Evolutionary conservation across 148 eudicot species (phyloP).

Genomic region (Pouteria glomerata): DNA sequence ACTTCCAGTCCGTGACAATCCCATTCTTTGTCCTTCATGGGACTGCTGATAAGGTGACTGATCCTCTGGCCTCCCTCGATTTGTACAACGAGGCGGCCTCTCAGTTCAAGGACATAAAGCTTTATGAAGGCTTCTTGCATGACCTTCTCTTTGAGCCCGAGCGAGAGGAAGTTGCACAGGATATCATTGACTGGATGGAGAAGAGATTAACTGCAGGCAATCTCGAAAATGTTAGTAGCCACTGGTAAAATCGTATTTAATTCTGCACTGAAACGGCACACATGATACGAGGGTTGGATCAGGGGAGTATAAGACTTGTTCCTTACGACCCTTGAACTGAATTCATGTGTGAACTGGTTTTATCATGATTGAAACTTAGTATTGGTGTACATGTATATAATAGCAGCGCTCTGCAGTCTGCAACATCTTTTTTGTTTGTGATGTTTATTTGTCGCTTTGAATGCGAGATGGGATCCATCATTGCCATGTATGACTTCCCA

Average conservation of each 20-base stretch:
- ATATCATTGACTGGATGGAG: slow-evolving; percentile 83
- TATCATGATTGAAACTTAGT: too few relatives aligned
- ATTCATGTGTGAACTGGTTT: too few relatives aligned
- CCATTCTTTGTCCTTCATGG: slow-evolving; percentile 96
- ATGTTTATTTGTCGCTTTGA: too few relatives aligned
- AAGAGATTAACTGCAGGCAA: slow-evolving; percentile 25
- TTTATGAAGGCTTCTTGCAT: slow-evolving; percentile 85
- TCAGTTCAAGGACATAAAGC: slow-evolving; percentile 69
- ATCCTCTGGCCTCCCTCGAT: slow-evolving; percentile 82
- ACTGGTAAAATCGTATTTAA: slow-evolving; percentile 15
- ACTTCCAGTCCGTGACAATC: slow-evolving; percentile 56
- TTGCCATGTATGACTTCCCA: too few relatives aligned
- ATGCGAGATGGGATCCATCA: too few relatives aligned
- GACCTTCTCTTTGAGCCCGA: slow-evolving; percentile 98
- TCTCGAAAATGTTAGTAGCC: slow-evolving; percentile 16
- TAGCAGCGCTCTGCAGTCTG: too few relatives aligned
- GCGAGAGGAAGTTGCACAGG: slow-evolving; percentile 79
- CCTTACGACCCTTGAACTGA: too few relatives aligned
- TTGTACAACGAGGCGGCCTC: slow-evolving; percentile 72
- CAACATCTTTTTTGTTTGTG: too few relatives aligned
- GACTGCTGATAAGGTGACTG: slow-evolving; percentile 85
- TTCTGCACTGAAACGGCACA: not conserved
- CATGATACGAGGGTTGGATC: not conserved
- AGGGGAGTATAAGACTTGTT: too few relatives aligned
- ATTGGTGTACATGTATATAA: too few relatives aligned